Conservation (phyloP, 2,329 filamentous ascomycete genomes). For the Sclerotinia subarctica region DNA sequence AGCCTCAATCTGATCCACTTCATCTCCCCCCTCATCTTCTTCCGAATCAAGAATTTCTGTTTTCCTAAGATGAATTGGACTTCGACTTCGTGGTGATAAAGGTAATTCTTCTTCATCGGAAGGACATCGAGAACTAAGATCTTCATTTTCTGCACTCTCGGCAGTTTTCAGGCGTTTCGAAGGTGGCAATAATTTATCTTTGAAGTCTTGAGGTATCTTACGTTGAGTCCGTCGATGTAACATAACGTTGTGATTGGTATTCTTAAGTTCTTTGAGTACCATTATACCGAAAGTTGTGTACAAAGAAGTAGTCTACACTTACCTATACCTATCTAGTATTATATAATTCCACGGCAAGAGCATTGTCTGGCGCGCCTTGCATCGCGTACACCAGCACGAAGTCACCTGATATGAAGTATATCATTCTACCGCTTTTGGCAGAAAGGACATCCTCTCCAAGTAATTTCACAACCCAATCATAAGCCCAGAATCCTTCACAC, state of each 20-base stretch:
- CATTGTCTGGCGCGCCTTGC: background rate
- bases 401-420: conserved; percentile 3
- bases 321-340: background rate
- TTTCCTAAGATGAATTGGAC: conserved; percentile 24
- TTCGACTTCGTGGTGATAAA: conserved; percentile 33
- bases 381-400: conserved; percentile 3
- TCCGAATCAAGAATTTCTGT: conserved; percentile 43
- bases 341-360: background rate
- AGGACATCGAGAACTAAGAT: conserved; percentile 6
- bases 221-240: conserved; percentile 31
- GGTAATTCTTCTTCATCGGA: conserved; percentile 24
- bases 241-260: conserved; percentile 30
- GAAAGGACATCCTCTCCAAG: background rate
- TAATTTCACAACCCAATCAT: conserved; percentile 9
- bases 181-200: conserved; percentile 29
- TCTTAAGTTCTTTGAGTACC: conserved; percentile 26
- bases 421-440: background rate
- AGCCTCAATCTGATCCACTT: conserved; percentile 25
- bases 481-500: background rate
- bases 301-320: background rate
- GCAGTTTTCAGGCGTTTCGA: conserved; percentile 35
- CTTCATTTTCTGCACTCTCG: conserved; percentile 29
- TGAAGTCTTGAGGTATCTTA: conserved; percentile 29
- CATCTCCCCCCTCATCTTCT: conserved; percentile 37
- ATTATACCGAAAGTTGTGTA: conserved; percentile 21